Evolutionary conservation across 768 basidiomycete genomes (phyloP).

Genomic region (Lactifluus volemus): DNA sequence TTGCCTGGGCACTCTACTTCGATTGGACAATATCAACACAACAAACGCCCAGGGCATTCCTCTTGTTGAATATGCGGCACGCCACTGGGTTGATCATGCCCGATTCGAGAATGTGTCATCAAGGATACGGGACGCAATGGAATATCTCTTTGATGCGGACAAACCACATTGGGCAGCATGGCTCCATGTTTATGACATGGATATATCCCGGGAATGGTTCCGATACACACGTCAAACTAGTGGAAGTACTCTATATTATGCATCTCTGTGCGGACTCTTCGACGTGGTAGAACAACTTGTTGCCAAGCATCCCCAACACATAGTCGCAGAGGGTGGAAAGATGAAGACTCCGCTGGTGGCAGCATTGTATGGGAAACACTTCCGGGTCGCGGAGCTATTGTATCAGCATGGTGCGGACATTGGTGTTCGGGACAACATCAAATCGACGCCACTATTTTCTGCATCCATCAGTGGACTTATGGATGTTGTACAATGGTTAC

Average conservation of each 20-base stretch:
- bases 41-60: not conserved
- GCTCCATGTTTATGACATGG: not conserved
- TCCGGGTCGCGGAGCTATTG: not conserved
- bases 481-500: not conserved
- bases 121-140: not conserved
- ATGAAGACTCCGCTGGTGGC: not conserved
- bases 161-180: conserved; percentile 1
- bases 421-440: not conserved
- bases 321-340: not conserved
- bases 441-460: rapidly evolving
- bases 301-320: not conserved
- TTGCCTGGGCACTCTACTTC: not conserved
- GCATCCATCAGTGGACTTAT: not conserved
- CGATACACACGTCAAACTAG: rapidly evolving
- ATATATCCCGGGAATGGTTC: not conserved
- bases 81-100: not conserved
- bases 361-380: not conserved
- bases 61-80: not conserved
- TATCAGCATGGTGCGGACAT: not conserved
- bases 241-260: not conserved
- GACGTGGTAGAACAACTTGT: not conserved
- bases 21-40: not conserved
- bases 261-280: not conserved
- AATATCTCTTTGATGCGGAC: not conserved
- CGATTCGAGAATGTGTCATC: not conserved